phyloP scores from a whole-genome alignment of 106 monocot genomes.

The Dioscorea zingiberensis region DNA sequence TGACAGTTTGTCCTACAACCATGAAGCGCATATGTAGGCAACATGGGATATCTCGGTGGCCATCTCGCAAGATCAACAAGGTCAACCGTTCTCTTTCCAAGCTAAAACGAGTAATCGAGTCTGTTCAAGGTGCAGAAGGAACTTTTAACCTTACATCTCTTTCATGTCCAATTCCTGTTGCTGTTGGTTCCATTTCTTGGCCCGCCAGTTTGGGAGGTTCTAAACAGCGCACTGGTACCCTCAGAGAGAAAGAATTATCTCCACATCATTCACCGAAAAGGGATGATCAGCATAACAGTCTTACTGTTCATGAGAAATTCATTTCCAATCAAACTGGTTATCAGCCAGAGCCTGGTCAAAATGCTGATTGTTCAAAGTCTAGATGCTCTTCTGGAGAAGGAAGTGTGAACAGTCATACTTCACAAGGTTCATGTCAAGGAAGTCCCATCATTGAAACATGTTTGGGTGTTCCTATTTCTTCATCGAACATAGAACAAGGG shows the following conservation, averaged over 20 bases:
- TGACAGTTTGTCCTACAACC: constrained; percentile 66
- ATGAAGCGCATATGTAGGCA: constrained; percentile 78
- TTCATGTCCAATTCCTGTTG: constrained; percentile 29
- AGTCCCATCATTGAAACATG: constrained; percentile 16
- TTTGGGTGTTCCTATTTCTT: constrained; percentile 4
- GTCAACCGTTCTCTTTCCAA: constrained; percentile 66
- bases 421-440: constrained; percentile 47
- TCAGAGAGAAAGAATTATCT: constrained; percentile 3
- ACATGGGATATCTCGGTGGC: constrained; percentile 69
- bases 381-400: constrained; percentile 38
- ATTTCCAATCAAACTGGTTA: constrained; percentile 3
- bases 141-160: constrained; percentile 47
- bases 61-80: constrained; percentile 74
- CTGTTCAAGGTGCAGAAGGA: constrained; percentile 45
- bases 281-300: constrained; percentile 5
- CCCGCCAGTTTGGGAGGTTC: constrained; percentile 20
- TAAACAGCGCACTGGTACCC: constrained; percentile 9
- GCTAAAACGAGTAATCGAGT: constrained; percentile 60
- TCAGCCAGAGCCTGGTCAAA: constrained; percentile 14
- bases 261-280: constrained; percentile 6
- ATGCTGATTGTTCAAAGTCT: constrained; percentile 19
- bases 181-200: constrained; percentile 18
- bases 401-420: constrained; percentile 24
- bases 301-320: constrained; percentile 1
- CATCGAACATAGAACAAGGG: constrained; percentile 5